Conservation (phyloP, 495 filamentous ascomycete genomes). For the Haplographium delicatum region DNA sequence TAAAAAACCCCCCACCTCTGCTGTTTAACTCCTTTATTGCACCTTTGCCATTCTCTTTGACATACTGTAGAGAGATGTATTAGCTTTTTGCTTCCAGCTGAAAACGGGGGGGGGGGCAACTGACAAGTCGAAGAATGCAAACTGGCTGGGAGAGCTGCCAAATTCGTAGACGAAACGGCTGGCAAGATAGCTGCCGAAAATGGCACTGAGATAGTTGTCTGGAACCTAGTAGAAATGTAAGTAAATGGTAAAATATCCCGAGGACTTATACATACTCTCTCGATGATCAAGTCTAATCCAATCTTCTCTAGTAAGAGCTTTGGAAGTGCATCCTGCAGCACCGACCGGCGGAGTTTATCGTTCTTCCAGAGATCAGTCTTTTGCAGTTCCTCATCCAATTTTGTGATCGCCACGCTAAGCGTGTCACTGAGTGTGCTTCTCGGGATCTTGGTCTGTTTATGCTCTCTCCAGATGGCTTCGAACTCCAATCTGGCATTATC, state of each 20-base stretch:
- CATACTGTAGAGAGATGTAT: slow-evolving; percentile 42
- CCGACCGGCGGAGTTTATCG: slow-evolving; percentile 64
- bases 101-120: slow-evolving; percentile 29
- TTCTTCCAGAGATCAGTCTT: slow-evolving; percentile 89
- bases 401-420: slow-evolving; percentile 85
- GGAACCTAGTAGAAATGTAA: slow-evolving; percentile 50
- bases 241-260: too few species aligned
- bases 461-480: slow-evolving; percentile 95
- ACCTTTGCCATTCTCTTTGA: slow-evolving; percentile 29
- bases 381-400: slow-evolving; percentile 92
- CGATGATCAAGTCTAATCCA: slow-evolving; percentile 79
- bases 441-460: slow-evolving; percentile 71
- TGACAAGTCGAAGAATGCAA: slow-evolving; percentile 98
- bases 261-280: too few species aligned
- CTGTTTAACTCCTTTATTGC: too few species aligned
- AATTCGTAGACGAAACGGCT: slow-evolving; percentile 94
- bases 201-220: slow-evolving; percentile 84
- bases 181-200: slow-evolving; percentile 93
- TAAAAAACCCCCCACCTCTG: too few species aligned
- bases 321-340: slow-evolving; percentile 82
- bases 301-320: slow-evolving; percentile 81
- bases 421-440: slow-evolving; percentile 84
- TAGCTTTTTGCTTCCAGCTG: background rate
- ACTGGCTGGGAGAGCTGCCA: slow-evolving; percentile 88
- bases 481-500: slow-evolving; percentile 90